A percentile compares a stretch with the other conserved stretches of the same genome.
These are phyloP conservation scores for Fusarium oligoseptatum DNA, from an alignment of 2,329 filamentous ascomycete species.

Conservation along the genomic window DNA sequence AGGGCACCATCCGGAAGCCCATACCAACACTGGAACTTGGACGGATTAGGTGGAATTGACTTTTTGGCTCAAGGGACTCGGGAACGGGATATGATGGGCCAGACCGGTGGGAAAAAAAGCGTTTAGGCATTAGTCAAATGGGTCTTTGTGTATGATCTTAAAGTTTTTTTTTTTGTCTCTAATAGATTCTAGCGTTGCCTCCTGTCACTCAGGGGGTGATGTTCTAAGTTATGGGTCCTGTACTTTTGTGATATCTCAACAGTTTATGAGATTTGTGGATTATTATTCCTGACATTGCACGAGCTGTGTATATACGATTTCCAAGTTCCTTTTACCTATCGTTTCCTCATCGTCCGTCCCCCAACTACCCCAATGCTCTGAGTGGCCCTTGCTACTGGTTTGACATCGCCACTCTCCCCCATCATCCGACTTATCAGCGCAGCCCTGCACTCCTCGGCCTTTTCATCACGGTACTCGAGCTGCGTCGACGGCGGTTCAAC, in stretches of 20 bases:
- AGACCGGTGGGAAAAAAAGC: constrained; percentile 28
- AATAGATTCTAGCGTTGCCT: constrained; percentile 2
- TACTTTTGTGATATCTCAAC: too few relatives aligned
- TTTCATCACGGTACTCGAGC: constrained; percentile 66
- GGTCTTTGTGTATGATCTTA: not conserved
- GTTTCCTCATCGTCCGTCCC: constrained; percentile 42
- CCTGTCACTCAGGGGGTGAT: not conserved
- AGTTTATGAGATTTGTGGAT: constrained; percentile 1
- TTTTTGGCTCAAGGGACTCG: constrained; percentile 20
- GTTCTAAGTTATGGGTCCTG: not conserved
- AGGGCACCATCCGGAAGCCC: constrained; percentile 35
- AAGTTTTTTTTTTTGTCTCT: not conserved
- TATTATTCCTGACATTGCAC: constrained; percentile 5
- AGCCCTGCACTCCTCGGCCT: constrained; percentile 59
- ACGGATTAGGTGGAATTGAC: constrained; percentile 22
- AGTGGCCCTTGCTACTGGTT: constrained; percentile 13
- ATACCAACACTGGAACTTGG: constrained; percentile 44
- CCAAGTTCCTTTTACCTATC: constrained; percentile 19
- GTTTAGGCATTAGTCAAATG: constrained; percentile 9
- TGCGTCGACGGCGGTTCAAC: constrained; percentile 62
- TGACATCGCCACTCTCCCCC: constrained; percentile 38
- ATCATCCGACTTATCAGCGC: constrained; percentile 62
- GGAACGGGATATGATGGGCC: constrained; percentile 3
- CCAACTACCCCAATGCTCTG: constrained; percentile 19
- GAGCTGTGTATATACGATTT: not conserved